Conservation (phyloP, 1,139 yeast genomes). For the Taphrina flavorubra region DNA sequence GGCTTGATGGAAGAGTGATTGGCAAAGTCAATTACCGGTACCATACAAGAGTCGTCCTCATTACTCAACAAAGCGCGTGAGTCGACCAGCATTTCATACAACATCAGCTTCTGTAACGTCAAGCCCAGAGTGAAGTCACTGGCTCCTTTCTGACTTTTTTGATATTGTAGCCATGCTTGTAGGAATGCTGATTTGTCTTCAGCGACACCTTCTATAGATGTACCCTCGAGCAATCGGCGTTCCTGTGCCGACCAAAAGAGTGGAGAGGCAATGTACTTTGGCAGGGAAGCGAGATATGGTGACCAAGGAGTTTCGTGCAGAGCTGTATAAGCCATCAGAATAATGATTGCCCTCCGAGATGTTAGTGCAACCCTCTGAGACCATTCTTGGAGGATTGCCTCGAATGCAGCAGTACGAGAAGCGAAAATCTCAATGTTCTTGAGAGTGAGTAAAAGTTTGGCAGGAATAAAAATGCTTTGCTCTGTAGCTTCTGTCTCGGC, state of each 20-base stretch:
- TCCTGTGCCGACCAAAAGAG: conserved; percentile 9
- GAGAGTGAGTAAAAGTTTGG: conserved; percentile 10
- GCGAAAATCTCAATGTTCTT: conserved; percentile 6
- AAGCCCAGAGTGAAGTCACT: conserved; percentile 18
- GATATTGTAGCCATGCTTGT: conserved; percentile 24
- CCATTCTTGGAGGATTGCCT: conserved; percentile 2
- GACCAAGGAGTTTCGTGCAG: conserved; percentile 23
- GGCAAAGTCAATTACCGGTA: conserved; percentile 28
- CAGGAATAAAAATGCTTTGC: conserved; percentile 4
- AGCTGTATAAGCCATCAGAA: conserved; percentile 20
- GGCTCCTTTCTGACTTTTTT: neutral
- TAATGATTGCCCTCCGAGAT: conserved; percentile 15
- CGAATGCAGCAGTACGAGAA: neutral
- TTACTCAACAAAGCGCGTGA: conserved; percentile 22
- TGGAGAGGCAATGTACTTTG: conserved; percentile 5
- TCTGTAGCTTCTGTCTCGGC: neutral
- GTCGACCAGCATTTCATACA: conserved; percentile 26
- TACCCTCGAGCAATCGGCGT: conserved; percentile 12
- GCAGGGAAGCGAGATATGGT: conserved; percentile 13
- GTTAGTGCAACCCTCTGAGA: conserved; percentile 14
- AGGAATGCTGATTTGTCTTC: conserved; percentile 23
- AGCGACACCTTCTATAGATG: conserved; percentile 21
- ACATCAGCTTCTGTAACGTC: neutral
- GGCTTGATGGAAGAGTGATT: conserved; percentile 22
- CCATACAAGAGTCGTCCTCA: conserved; percentile 31